Conservation (phyloP, 768 basidiomycete species). For the Strobilomyces echinocephalus region DNA sequence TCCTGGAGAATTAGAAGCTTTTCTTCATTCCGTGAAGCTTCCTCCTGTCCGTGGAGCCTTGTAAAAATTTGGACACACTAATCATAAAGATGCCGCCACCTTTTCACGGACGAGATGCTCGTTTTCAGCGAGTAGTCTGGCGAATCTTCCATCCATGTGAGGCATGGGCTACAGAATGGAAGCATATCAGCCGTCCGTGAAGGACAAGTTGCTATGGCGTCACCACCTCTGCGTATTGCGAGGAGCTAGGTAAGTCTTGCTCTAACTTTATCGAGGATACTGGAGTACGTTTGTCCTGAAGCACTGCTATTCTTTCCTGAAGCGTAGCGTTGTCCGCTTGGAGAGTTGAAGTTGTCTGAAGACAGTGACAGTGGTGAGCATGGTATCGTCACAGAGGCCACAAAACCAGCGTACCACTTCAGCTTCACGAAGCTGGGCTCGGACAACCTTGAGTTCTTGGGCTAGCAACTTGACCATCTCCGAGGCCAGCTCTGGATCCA, state of each 20-base stretch:
- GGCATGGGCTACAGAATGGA: conserved; percentile 5
- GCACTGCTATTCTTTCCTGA: conserved; percentile 9
- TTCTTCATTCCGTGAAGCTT: conserved; percentile 3
- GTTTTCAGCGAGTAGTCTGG: conserved; percentile 13
- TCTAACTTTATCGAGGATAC: conserved; percentile 18
- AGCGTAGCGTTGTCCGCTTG: conserved; percentile 18
- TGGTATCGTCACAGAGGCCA: background rate
- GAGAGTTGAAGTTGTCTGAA: conserved; percentile 13
- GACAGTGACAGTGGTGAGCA: background rate
- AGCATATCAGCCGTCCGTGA: background rate
- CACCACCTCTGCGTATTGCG: conserved; percentile 10
- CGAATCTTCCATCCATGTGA: conserved; percentile 9
- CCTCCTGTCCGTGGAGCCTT: conserved; percentile 7
- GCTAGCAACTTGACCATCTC: conserved; percentile 25
- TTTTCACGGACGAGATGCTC: conserved; percentile 14
- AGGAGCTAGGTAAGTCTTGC: background rate
- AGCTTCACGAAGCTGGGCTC: conserved; percentile 21
- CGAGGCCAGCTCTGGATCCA: conserved; percentile 24
- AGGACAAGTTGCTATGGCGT: background rate
- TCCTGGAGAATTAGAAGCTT: conserved; percentile 10
- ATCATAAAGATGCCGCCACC: conserved; percentile 1
- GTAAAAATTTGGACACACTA: background rate
- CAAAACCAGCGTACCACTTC: conserved; percentile 11
- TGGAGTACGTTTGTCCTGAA: conserved; percentile 10
- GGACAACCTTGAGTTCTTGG: conserved; percentile 22